Conservation (phyloP, 2,329 filamentous ascomycete species). For the Iodosphaeria phyllophila region DNA sequence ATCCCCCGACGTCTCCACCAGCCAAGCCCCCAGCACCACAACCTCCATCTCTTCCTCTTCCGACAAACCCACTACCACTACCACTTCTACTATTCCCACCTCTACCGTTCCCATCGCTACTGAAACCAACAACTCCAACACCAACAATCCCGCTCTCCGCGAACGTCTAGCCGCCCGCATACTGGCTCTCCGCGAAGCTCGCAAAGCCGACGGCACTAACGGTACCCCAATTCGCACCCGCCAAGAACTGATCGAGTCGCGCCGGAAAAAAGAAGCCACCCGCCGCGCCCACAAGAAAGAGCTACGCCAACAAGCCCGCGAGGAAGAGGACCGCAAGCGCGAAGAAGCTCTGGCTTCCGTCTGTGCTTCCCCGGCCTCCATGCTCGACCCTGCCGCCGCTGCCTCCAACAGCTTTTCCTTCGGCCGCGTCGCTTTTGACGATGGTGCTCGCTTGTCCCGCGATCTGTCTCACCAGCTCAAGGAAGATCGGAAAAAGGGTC, state of each 20-base stretch:
- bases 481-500: constrained; percentile 59
- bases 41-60: constrained; percentile 53
- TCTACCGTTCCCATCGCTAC: constrained; percentile 46
- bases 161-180: constrained; percentile 68
- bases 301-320: constrained; percentile 54
- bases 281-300: constrained; percentile 82
- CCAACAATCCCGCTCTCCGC: constrained; percentile 57
- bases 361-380: constrained; percentile 37
- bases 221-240: constrained; percentile 70
- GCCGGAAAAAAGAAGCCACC: constrained; percentile 72
- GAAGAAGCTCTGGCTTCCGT: constrained; percentile 41
- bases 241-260: constrained; percentile 79
- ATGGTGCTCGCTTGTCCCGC: constrained; percentile 64
- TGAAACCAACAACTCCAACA: constrained; percentile 47
- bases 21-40: constrained; percentile 33
- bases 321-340: constrained; percentile 54
- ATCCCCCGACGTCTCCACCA: constrained; percentile 19
- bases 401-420: constrained; percentile 64
- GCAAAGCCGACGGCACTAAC: constrained; percentile 73
- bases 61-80: constrained; percentile 43
- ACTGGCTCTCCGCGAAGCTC: constrained; percentile 63
- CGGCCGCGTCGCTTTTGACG: constrained; percentile 75
- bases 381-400: constrained; percentile 35
- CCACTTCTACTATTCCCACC: constrained; percentile 46
- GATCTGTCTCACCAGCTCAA: constrained; percentile 43